Evolutionary conservation across 2,329 filamentous ascomycete species (phyloP).

Genomic region (Sclerotinia trifoliorum): DNA sequence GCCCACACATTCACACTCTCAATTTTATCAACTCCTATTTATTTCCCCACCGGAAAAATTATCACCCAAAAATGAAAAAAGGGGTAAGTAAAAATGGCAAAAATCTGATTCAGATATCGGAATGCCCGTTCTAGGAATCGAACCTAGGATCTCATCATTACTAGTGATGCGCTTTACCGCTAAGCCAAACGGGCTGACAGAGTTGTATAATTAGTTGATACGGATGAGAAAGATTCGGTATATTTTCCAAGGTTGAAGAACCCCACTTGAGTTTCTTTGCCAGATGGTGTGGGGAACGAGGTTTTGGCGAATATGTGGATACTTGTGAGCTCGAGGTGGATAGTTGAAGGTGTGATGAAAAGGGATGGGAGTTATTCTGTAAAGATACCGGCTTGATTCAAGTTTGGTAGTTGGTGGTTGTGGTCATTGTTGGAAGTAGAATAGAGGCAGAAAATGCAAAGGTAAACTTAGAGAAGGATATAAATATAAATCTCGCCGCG

Average conservation of each 20-base stretch:
- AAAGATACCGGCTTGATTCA: too few relatives aligned
- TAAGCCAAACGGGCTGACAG: conserved; percentile 8
- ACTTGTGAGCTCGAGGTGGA: too few relatives aligned
- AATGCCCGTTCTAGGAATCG: conserved; percentile 17
- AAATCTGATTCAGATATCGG: fast-evolving
- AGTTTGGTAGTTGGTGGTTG: neutral
- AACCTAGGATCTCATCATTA: conserved; percentile 20
- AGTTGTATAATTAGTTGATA: neutral
- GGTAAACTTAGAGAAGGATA: too few relatives aligned
- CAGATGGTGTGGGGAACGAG: neutral
- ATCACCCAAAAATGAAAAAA: neutral
- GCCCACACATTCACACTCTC: too few relatives aligned
- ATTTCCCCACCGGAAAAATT: too few relatives aligned
- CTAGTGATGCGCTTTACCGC: conserved; percentile 20
- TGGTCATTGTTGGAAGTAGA: neutral
- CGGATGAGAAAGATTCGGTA: fast-evolving
- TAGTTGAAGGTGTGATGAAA: neutral
- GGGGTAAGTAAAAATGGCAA: neutral
- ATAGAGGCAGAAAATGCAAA: too few relatives aligned
- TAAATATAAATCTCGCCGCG: too few relatives aligned
- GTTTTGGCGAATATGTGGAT: neutral
- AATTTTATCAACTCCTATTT: too few relatives aligned
- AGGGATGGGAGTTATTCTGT: neutral
- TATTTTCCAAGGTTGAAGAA: fast-evolving
- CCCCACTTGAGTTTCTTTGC: neutral